Evolutionary conservation across 345 rosid genomes (phyloP).

Genomic region (Toxicodendron radicans): DNA sequence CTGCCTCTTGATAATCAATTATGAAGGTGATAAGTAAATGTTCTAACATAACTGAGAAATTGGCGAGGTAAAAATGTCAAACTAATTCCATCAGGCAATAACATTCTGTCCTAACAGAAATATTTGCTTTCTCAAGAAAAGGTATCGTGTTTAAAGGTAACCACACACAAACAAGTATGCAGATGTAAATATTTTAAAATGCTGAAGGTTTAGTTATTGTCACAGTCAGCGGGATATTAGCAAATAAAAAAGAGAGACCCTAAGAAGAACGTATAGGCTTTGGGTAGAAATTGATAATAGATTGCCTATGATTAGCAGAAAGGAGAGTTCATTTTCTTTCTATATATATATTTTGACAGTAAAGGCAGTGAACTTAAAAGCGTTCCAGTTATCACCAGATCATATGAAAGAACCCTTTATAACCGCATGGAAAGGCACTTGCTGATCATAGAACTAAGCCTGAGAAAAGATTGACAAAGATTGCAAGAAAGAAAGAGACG

Average conservation of each 20-base stretch:
- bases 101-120: not conserved
- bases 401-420: too few relatives aligned
- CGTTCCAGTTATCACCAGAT: too few relatives aligned
- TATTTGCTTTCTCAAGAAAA: not conserved
- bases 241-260: too few relatives aligned
- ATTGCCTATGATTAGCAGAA: too few relatives aligned
- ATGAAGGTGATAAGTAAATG: not conserved
- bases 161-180: not conserved
- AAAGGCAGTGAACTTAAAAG: too few relatives aligned
- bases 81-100: not conserved
- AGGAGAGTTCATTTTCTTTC: too few relatives aligned
- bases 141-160: not conserved
- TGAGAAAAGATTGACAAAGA: not conserved
- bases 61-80: not conserved
- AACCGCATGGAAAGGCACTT: too few relatives aligned
- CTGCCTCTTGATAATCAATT: not conserved
- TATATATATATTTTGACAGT: too few relatives aligned
- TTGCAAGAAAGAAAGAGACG: not conserved
- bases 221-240: too few relatives aligned
- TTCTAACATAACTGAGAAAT: not conserved
- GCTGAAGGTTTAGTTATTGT: not conserved
- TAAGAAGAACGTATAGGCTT: too few relatives aligned
- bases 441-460: not conserved
- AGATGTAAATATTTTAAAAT: not conserved
- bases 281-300: too few relatives aligned